Percentiles rank a stretch among this genome's conserved stretches.
Evolutionary conservation across 208 protist genomes (phyloP).

Genomic region (Trichomonas vaginalis): DNA sequence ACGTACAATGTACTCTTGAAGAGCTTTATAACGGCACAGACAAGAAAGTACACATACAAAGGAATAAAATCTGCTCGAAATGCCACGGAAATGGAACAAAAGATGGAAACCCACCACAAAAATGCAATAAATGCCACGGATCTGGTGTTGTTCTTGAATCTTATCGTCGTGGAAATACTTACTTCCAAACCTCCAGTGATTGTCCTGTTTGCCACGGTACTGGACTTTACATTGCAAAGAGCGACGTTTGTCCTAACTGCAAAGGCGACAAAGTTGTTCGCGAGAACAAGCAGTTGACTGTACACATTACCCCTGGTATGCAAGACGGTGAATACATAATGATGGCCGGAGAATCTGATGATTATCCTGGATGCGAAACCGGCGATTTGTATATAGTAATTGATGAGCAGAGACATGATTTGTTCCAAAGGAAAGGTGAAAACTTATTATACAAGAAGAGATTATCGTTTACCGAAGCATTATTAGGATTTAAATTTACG

Average conservation of each 20-base stretch:
- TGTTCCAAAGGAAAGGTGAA: background rate
- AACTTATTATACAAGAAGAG: background rate
- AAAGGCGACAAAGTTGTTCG: background rate
- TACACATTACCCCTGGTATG: background rate
- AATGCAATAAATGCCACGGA: background rate
- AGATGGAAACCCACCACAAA: background rate
- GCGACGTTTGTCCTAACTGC: background rate
- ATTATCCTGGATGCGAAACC: background rate
- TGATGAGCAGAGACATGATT: background rate
- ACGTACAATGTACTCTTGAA: background rate
- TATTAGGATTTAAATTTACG: background rate
- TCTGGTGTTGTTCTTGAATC: background rate
- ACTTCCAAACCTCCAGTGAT: background rate
- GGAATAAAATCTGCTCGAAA: background rate
- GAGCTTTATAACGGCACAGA: constrained; percentile 1
- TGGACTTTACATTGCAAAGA: background rate
- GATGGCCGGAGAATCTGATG: background rate
- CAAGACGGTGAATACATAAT: background rate
- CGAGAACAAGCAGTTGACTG: background rate
- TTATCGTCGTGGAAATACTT: background rate
- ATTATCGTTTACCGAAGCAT: background rate
- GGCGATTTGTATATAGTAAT: background rate
- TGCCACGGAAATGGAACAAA: background rate
- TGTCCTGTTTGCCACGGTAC: background rate
- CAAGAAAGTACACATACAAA: background rate